These are phyloP conservation scores for Peronospora tabacina DNA, from an alignment of 352 stramenopile genomes.

Conservation along the genomic window DNA sequence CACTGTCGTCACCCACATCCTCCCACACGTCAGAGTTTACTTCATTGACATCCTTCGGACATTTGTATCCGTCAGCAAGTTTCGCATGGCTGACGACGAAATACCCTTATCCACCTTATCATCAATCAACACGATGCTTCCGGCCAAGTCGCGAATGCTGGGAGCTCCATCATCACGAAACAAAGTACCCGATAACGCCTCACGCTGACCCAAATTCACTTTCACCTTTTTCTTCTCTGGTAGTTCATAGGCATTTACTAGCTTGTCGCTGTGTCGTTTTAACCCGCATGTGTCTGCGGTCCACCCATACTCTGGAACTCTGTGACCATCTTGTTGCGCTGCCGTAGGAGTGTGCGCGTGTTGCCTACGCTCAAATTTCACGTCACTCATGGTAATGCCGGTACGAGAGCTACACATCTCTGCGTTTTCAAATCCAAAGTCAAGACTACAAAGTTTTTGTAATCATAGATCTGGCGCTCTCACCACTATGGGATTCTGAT, in stretches of 20 bases:
- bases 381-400: constrained; percentile 9
- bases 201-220: constrained; percentile 34
- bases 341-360: constrained; percentile 73
- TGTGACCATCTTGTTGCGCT: constrained; percentile 73
- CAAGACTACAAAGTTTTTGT: constrained; percentile 74
- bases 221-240: constrained; percentile 82
- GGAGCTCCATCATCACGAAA: constrained; percentile 28
- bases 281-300: constrained; percentile 16
- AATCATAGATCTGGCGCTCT: constrained; percentile 18
- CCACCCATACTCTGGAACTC: constrained; percentile 28
- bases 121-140: constrained; percentile 5
- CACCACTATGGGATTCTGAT: constrained; percentile 8
- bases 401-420: constrained; percentile 24
- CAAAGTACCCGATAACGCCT: constrained; percentile 31
- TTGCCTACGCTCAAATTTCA: constrained; percentile 48
- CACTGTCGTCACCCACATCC: constrained; percentile 22
- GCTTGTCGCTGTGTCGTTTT: constrained; percentile 42
- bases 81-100: constrained; percentile 27
- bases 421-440: constrained; percentile 49
- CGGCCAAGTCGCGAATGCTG: constrained; percentile 12
- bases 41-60: constrained; percentile 34
- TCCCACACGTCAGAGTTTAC: constrained; percentile 33
- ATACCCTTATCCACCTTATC: constrained; percentile 37
- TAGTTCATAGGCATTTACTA: constrained; percentile 41
- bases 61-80: constrained; percentile 19